Evolutionary conservation across 179 eudicot genomes (phyloP).

Genomic region (Amaranthus tricolor): DNA sequence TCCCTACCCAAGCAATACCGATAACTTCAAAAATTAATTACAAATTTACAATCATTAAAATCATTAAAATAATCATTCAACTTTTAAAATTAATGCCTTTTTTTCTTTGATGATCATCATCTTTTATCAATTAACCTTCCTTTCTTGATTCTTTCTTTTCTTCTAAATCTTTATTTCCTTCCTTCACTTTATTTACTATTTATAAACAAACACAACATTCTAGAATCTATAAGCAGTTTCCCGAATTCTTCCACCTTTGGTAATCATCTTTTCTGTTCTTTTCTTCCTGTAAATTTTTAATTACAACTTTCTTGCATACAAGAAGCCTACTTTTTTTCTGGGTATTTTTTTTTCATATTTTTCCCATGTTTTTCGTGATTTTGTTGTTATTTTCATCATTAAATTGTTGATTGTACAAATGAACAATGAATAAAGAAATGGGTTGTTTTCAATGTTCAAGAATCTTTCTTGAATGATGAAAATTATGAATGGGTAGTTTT

Average conservation of each 20-base stretch:
- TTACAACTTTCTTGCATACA: not conserved
- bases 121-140: not conserved
- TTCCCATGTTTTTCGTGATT: not conserved
- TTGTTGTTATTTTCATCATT: not conserved
- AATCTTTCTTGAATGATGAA: not conserved
- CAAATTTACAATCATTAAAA: no score
- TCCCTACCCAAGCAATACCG: no score
- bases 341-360: not conserved
- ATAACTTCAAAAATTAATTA: no score
- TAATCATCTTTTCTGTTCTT: not conserved
- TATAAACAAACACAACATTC: not conserved
- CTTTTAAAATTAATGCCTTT: not conserved
- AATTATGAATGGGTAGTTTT: not conserved
- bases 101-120: not conserved
- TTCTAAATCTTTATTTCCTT: not conserved
- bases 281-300: not conserved
- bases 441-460: not conserved
- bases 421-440: not conserved
- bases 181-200: not conserved
- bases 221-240: slow-evolving; percentile 8
- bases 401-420: not conserved
- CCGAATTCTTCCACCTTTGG: slow-evolving; percentile 9
- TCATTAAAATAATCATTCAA: no score
- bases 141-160: not conserved
- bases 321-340: not conserved